Percentiles rank a stretch among this genome's conserved stretches.
phyloP scores from a whole-genome alignment of 257 asterid genomes.

The Solanum tarapatanum region DNA sequence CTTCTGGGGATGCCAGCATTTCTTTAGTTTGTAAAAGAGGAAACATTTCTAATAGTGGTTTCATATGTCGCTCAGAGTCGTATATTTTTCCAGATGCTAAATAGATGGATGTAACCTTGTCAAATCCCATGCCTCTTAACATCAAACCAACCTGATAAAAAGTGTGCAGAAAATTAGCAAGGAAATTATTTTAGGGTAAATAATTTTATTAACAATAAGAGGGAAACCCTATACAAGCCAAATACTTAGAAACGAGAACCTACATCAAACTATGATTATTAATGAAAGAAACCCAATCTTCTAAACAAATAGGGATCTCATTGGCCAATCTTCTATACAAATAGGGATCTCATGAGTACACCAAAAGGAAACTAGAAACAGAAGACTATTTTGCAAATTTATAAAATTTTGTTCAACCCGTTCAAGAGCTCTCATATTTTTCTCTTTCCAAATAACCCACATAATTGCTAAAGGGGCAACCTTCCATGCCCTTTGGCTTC shows the following conservation, averaged over 20 bases:
- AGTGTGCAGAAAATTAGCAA: slow-evolving; percentile 1
- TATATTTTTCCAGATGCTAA: slow-evolving; percentile 94
- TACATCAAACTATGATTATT: not conserved
- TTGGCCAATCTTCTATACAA: not conserved
- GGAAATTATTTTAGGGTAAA: not conserved
- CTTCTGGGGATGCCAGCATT: slow-evolving; percentile 75
- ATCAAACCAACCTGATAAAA: slow-evolving; percentile 84
- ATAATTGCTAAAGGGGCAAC: not conserved
- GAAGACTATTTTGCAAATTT: not conserved
- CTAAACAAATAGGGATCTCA: not conserved
- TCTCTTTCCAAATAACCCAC: not conserved
- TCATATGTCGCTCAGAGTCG: slow-evolving; percentile 85
- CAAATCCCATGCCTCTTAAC: slow-evolving; percentile 99
- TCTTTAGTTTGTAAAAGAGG: slow-evolving; percentile 89
- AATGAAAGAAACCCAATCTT: not conserved
- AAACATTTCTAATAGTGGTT: slow-evolving; percentile 87
- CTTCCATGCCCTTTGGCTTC: not conserved
- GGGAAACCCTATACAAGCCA: not conserved
- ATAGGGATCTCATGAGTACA: not conserved
- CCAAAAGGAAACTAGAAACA: not conserved
- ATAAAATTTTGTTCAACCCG: not conserved
- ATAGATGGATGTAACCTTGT: slow-evolving; percentile 68
- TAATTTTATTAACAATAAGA: not conserved
- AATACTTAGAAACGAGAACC: not conserved
- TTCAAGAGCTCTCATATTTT: not conserved